Base-by-base conservation (phyloP, 2,329 filamentous ascomycete genomes). In the Microsporum ferrugineum region DNA sequence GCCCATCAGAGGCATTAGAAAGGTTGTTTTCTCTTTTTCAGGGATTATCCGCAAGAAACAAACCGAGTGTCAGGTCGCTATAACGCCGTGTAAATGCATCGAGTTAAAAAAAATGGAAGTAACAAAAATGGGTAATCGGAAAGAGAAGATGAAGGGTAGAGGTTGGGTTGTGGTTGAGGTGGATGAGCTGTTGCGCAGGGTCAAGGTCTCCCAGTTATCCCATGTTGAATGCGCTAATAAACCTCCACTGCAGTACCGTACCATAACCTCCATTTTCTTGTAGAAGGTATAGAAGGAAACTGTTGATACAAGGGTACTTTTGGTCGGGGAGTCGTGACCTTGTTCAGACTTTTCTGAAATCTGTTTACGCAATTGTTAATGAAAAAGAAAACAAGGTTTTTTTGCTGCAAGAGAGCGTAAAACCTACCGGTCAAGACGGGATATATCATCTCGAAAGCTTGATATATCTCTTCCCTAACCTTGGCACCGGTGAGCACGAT, bases 401-500 rank as follows among this genome's bases (percentile, higher is more conserved):
- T 2, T 3, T 60, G n/a, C 56, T 1, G 8, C 49, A 53, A 5
- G 33, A 1, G 12, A 59, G 8, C 31, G 31, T 34, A 12, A 41
- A 29, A 77, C 80, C 68, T 78, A 91, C 88, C 88, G 81, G 91
- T 89, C 72, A 95, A 80, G 79, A 96, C 91, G 73, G 91, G 91
- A 74, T 96, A 96, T 79, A 96, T 96, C 85, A 95, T 88, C 79
- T 95, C 91, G 72, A 96, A 96, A 55, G 91, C 91, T 75, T 94
- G 89, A 72, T 96, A 95, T 68, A 99, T 97, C 79, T 97, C 94
- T 77, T 99, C 94, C 69, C 94, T 88, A 66, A 97, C 91, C 75
- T 99, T 97, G 67, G 94, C 94, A 71, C 94, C 94, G 47, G 94
- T 97, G 73, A 97, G 83, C 71, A 97, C 94, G 65, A 97, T 97